Evolutionary conservation across 2,329 filamentous ascomycete species (phyloP).

Genomic region (Cladorrhinum sp.): DNA sequence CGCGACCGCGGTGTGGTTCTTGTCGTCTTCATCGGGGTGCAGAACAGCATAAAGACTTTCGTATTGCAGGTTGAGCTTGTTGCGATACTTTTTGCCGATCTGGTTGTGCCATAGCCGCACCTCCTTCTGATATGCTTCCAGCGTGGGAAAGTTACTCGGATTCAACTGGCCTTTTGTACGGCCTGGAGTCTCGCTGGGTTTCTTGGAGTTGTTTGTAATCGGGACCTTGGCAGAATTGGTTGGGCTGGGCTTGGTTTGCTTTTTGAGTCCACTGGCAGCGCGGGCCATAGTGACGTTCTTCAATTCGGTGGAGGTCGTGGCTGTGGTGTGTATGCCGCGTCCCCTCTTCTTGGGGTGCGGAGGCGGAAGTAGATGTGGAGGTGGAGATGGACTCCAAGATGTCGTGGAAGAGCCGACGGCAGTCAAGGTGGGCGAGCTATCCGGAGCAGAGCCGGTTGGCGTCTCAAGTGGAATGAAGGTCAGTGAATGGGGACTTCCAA

Average conservation of each 20-base stretch:
- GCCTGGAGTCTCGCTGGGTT: not conserved
- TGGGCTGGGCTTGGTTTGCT: not conserved
- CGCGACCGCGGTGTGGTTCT: not conserved
- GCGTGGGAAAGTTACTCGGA: not conserved
- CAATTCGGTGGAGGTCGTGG: not conserved
- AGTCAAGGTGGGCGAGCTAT: not conserved
- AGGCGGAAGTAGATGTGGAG: not conserved
- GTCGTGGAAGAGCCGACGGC: not conserved
- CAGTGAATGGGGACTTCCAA: not conserved
- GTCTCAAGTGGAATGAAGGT: not conserved
- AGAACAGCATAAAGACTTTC: constrained; percentile 20
- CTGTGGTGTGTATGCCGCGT: too few relatives aligned
- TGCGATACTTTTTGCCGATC: constrained; percentile 25
- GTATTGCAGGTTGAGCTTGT: constrained; percentile 22
- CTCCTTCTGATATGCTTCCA: constrained; percentile 2
- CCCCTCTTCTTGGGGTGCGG: not conserved
- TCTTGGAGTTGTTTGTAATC: not conserved
- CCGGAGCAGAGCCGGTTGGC: not conserved
- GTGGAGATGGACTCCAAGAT: not conserved
- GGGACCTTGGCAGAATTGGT: not conserved
- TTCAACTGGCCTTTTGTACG: not conserved
- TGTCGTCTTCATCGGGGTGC: not conserved
- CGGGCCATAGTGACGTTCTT: not conserved
- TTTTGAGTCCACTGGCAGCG: not conserved
- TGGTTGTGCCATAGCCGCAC: constrained; percentile 21